These are phyloP conservation scores for Tricholoma matsutake DNA, from an alignment of 768 basidiomycete genomes.

Conservation along the genomic window DNA sequence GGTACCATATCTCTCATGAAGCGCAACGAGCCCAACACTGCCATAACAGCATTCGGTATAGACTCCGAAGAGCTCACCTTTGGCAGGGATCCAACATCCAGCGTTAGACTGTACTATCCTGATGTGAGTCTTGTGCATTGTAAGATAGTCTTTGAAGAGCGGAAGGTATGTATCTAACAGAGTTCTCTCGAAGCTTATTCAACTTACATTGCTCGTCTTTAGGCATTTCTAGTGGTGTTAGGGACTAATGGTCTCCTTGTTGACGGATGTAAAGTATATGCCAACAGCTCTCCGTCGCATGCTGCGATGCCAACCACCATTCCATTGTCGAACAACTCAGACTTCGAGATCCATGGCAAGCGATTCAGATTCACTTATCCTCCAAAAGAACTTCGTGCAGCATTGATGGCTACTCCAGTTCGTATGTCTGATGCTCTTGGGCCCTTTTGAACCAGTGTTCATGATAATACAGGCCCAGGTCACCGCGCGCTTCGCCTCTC, in stretches of 20 bases:
- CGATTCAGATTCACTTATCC: conserved; percentile 73
- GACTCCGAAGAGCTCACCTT: conserved; percentile 67
- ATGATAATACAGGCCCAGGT: conserved; percentile 22
- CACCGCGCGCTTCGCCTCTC: conserved; percentile 61
- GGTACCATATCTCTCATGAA: conserved; percentile 68
- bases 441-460: conserved; percentile 1
- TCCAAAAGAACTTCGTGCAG: conserved; percentile 63
- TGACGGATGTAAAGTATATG: conserved; percentile 62
- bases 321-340: conserved; percentile 63
- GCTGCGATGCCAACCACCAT: conserved; percentile 44
- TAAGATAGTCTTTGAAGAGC: conserved; percentile 64
- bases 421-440: conserved; percentile 29
- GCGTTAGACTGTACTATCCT: conserved; percentile 67
- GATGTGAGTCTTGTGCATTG: conserved; percentile 63
- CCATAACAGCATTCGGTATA: conserved; percentile 68
- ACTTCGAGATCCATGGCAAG: conserved; percentile 66
- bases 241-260: conserved; percentile 56
- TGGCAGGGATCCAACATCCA: conserved; percentile 61
- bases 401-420: conserved; percentile 48
- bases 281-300: conserved; percentile 26
- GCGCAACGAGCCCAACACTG: conserved; percentile 37
- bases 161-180: conserved; percentile 42
- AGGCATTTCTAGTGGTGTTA: conserved; percentile 69
- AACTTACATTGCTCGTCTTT: neutral
- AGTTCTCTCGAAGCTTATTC: neutral